phyloP scores from a whole-genome alignment of 257 asterid genomes.

The Solanum chmielewskii region DNA sequence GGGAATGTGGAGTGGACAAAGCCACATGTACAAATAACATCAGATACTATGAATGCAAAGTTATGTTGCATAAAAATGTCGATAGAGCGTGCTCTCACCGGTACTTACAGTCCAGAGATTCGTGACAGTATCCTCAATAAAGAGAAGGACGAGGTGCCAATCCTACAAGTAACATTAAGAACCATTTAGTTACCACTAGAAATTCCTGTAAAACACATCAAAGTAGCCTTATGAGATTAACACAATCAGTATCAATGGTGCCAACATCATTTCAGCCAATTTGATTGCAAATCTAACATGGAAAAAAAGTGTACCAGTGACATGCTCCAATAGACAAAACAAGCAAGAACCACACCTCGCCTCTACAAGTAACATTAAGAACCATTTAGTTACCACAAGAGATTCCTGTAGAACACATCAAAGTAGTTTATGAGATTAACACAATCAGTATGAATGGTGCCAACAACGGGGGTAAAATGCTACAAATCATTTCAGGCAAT shows the following conservation, averaged over 20 bases:
- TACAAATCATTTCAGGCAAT: background rate
- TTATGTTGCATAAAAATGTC: background rate
- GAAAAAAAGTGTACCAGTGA: background rate
- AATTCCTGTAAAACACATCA: background rate
- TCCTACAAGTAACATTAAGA: slow-evolving; percentile 35
- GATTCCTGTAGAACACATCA: background rate
- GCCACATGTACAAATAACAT: background rate
- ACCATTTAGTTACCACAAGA: background rate
- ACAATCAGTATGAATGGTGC: background rate
- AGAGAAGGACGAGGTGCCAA: slow-evolving; percentile 57
- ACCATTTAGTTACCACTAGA: background rate
- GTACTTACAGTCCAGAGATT: slow-evolving; percentile 43
- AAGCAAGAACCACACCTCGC: background rate
- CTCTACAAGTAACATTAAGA: slow-evolving; percentile 20
- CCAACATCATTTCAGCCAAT: background rate
- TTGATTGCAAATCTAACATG: background rate
- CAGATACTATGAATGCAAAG: background rate
- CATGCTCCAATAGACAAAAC: background rate
- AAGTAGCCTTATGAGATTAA: background rate
- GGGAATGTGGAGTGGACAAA: background rate
- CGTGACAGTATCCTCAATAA: slow-evolving; percentile 47
- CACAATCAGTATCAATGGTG: background rate
- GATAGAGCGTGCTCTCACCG: slow-evolving; percentile 27
- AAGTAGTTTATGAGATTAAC: background rate
- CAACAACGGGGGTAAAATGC: background rate